These are phyloP conservation scores for Termitomyces sp. DNA, from an alignment of 768 basidiomycete genomes.

Conservation along the genomic window DNA sequence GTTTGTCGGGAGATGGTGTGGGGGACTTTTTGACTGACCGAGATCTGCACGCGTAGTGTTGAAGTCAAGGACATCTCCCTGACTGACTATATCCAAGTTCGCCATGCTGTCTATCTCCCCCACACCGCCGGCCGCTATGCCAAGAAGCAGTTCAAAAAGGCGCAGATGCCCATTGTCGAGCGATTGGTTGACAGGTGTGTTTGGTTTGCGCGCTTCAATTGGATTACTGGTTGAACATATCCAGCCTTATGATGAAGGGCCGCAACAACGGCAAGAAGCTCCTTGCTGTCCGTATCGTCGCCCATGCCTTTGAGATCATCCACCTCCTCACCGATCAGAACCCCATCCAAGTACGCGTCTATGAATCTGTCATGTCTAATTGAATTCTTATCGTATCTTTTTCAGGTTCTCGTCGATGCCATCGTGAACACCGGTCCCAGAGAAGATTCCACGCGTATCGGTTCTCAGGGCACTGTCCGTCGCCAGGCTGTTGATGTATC, in stretches of 20 bases:
- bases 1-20: conserved; percentile 18
- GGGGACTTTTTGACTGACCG: not conserved
- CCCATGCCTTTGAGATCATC: conserved; percentile 99
- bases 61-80: conserved; percentile 99
- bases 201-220: not conserved
- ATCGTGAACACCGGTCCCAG: conserved; percentile 99
- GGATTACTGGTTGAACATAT: not conserved
- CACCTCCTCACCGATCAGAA: conserved; percentile 99
- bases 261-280: conserved; percentile 99
- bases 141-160: conserved; percentile 99
- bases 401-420: conserved; percentile 90
- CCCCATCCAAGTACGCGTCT: conserved; percentile 82
- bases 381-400: not conserved
- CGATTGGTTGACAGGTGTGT: conserved; percentile 93
- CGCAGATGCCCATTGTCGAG: conserved; percentile 99
- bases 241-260: conserved; percentile 99
- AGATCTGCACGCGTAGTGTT: conserved; percentile 47
- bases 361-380: not conserved
- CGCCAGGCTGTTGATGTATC: conserved; percentile 99
- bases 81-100: conserved; percentile 99
- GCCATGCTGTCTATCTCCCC: conserved; percentile 94
- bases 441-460: conserved; percentile 99
- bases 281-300: conserved; percentile 97
- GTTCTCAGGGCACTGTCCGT: conserved; percentile 98
- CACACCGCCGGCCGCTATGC: conserved; percentile 99